A percentile compares a stretch with the other conserved stretches of the same genome.
phyloP scores from a whole-genome alignment of 2,329 filamentous ascomycete species.

The Neonectria coccinea region DNA sequence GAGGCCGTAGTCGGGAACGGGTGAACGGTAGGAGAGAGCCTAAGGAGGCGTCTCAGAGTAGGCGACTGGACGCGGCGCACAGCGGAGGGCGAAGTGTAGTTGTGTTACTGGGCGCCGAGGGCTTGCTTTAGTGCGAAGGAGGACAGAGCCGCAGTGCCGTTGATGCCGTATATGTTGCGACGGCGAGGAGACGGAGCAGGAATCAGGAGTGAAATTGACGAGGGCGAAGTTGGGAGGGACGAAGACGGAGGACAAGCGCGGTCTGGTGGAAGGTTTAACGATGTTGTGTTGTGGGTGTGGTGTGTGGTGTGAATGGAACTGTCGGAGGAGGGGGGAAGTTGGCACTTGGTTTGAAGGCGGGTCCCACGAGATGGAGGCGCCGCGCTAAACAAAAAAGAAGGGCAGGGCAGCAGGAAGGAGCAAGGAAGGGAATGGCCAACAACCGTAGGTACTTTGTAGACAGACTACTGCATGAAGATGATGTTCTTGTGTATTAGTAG shows the following conservation, averaged over 20 bases:
- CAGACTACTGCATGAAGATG: background rate
- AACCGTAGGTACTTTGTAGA: background rate
- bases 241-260: slow-evolving; percentile 2
- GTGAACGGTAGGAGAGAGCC: background rate
- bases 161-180: background rate
- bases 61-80: background rate
- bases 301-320: slow-evolving; percentile 23
- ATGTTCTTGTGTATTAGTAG: background rate
- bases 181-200: background rate
- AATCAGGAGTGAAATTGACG: background rate
- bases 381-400: slow-evolving; percentile 9
- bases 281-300: slow-evolving; percentile 8
- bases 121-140: background rate
- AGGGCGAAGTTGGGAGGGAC: background rate
- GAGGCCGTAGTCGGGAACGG: background rate
- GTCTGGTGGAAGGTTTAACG: slow-evolving; percentile 5
- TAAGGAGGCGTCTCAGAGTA: background rate
- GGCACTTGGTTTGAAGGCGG: slow-evolving; percentile 15
- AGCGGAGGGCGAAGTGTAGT: background rate
- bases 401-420: background rate
- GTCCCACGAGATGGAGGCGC: slow-evolving; percentile 21
- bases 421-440: background rate
- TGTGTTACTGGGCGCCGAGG: background rate
- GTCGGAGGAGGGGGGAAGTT: slow-evolving; percentile 5
- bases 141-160: background rate